These are phyloP conservation scores for Aspergillus taichungensis DNA, from an alignment of 495 filamentous ascomycete genomes.

Conservation along the genomic window DNA sequence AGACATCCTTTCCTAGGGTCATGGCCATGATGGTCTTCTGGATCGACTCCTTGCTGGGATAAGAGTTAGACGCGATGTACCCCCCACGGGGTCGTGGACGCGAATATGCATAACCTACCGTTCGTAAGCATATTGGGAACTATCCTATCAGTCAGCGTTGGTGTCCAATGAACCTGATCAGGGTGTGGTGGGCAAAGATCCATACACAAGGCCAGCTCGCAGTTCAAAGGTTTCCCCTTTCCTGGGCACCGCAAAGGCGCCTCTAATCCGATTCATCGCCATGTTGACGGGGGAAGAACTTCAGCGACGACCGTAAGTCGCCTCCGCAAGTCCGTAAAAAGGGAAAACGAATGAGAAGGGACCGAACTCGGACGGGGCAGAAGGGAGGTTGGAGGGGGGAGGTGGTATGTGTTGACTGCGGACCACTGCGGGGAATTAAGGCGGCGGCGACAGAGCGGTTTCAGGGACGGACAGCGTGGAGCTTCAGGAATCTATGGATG, in stretches of 20 bases:
- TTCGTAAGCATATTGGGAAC: slow-evolving; percentile 98
- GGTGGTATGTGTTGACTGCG: slow-evolving; percentile 15
- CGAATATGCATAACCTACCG: slow-evolving; percentile 38
- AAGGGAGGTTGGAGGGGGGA: slow-evolving; percentile 10
- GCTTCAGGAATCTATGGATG: slow-evolving; percentile 1
- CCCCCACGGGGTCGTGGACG: background rate
- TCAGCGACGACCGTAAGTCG: slow-evolving; percentile 42
- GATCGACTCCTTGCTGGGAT: slow-evolving; percentile 82
- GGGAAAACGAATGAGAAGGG: no score
- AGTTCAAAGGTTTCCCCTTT: slow-evolving; percentile 99
- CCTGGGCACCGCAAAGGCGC: slow-evolving; percentile 81
- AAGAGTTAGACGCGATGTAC: slow-evolving; percentile 18
- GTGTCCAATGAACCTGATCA: slow-evolving; percentile 4
- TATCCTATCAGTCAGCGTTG: slow-evolving; percentile 24
- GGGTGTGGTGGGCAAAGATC: slow-evolving; percentile 9
- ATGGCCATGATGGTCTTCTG: slow-evolving; percentile 99
- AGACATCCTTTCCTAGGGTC: slow-evolving; percentile 98
- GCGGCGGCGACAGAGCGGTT: slow-evolving; percentile 14
- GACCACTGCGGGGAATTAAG: slow-evolving; percentile 32
- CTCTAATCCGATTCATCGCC: slow-evolving; percentile 93
- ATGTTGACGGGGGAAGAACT: slow-evolving; percentile 41
- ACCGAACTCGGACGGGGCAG: no score
- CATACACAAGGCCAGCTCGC: slow-evolving; percentile 83
- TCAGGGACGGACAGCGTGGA: slow-evolving; percentile 16
- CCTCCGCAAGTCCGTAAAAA: slow-evolving; percentile 23